Base-by-base conservation (phyloP, 805 yeast species). In the Monosporozyma unispora region DNA sequence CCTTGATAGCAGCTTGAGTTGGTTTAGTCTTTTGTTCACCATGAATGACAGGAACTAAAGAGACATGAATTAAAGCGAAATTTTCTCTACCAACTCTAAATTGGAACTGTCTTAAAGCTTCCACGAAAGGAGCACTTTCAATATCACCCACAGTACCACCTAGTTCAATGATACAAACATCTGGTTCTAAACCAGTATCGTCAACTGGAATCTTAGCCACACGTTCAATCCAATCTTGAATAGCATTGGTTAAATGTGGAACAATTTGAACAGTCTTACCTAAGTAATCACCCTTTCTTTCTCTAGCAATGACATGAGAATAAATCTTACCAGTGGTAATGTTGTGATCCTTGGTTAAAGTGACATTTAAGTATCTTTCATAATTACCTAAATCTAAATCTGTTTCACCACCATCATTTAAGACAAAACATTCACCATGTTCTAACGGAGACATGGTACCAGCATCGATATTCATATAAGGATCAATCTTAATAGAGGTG, bases 61-160 rank as follows among this genome's bases (percentile, higher is more conserved):
- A 91, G 45, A 93, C 99, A 61, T 93, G 99, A 61, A 91, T 87
- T 66, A 93, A 77, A 18, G 97, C 95, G 71, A 93, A 93, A 72
- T 87, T 93, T 57, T 88, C 96, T 50, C 75, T 73, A 18, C 98
- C 98, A 53, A 91, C 98, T 66, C 96, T 82, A 74, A 93, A 93
- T 75, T 93, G 99, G 73, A 93, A 93, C 72, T 93, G 99, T 76
- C 99, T 86, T 55, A 93, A 79, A 23, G 99, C 99, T 74, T 93
- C 99, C 50, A 93, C 97, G 58, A 93, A 93, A 25, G 99, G 99
- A 48, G 98, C 99, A 65, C 91, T 81, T 74, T 93, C 99, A 63
- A 93, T 93, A 68, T 93, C 99, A 66, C 99, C 99, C 52, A 93
- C 99, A 28, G 99, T 93, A 68, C 99, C 99, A 68, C 99, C 99